Evolutionary conservation across 148 eudicot species (phyloP).

Genomic region (Polygonum maritimum): DNA sequence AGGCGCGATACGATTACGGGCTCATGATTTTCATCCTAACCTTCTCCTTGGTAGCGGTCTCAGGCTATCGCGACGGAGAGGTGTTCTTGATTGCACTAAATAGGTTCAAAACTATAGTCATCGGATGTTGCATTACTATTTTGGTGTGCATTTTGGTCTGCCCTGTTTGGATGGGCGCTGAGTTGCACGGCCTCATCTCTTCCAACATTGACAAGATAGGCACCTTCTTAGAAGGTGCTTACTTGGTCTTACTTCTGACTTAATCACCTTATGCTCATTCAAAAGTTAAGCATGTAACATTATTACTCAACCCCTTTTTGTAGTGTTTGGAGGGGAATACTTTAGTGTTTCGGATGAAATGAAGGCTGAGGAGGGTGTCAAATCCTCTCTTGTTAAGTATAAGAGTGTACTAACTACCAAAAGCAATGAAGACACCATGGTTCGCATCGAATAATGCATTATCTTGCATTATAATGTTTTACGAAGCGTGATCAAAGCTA

Average conservation of each 20-base stretch:
- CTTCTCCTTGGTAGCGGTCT: conserved; percentile 42
- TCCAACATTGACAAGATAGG: conserved; percentile 37
- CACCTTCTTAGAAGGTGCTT: conserved; percentile 42
- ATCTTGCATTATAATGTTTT: background rate
- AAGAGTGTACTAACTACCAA: conserved; percentile 25
- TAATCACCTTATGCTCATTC: background rate
- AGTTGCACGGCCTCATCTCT: conserved; percentile 45
- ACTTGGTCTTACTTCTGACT: background rate
- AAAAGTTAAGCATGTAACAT: background rate
- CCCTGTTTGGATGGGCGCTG: conserved; percentile 80
- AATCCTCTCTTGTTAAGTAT: conserved; percentile 17
- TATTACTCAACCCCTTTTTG: background rate
- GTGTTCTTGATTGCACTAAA: conserved; percentile 34
- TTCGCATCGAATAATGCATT: background rate
- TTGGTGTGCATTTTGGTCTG: conserved; percentile 32
- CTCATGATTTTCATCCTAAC: conserved; percentile 53
- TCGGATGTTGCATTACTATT: conserved; percentile 37
- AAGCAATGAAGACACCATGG: conserved; percentile 24
- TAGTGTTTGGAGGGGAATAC: conserved; percentile 20
- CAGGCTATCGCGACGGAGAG: conserved; percentile 49
- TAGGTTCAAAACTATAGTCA: conserved; percentile 41
- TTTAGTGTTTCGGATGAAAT: conserved; percentile 15
- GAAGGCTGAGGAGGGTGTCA: conserved; percentile 14
- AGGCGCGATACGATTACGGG: conserved; percentile 68
- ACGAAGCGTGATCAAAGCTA: background rate